Conservation (phyloP, 192 early-diverging fungal species). For the Kappamyces sp. region DNA sequence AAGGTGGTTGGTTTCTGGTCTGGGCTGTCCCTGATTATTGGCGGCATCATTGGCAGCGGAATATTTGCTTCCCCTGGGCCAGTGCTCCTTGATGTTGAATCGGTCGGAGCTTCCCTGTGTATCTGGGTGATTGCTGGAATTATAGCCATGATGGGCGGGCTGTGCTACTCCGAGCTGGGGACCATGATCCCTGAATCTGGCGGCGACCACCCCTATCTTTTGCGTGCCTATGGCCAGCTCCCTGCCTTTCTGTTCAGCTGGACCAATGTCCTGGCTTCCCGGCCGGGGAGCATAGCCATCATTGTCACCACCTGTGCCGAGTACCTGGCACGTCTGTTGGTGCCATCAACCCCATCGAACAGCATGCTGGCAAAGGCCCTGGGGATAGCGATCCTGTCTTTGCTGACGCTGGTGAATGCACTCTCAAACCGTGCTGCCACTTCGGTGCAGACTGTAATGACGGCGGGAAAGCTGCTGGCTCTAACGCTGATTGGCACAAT, state of each 20-base stretch:
- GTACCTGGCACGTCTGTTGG: constrained; percentile 61
- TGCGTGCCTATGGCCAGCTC: constrained; percentile 65
- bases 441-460: constrained; percentile 39
- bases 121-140: constrained; percentile 36
- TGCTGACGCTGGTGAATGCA: neutral
- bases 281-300: constrained; percentile 64
- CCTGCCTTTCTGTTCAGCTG: constrained; percentile 71
- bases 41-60: constrained; percentile 48
- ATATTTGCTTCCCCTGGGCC: constrained; percentile 63
- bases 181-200: constrained; percentile 78
- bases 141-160: constrained; percentile 68
- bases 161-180: constrained; percentile 88
- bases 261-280: constrained; percentile 60
- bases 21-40: constrained; percentile 34
- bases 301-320: constrained; percentile 71
- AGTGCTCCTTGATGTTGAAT: constrained; percentile 28
- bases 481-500: constrained; percentile 32
- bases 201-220: constrained; percentile 82
- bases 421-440: constrained; percentile 8
- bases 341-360: neutral
- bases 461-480: constrained; percentile 34
- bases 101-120: constrained; percentile 27
- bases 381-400: neutral
- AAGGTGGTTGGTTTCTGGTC: constrained; percentile 25
- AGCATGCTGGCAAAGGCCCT: too few species aligned